Evolutionary conservation across 345 rosid species (phyloP).

Genomic region (Conringia planisiliqua): DNA sequence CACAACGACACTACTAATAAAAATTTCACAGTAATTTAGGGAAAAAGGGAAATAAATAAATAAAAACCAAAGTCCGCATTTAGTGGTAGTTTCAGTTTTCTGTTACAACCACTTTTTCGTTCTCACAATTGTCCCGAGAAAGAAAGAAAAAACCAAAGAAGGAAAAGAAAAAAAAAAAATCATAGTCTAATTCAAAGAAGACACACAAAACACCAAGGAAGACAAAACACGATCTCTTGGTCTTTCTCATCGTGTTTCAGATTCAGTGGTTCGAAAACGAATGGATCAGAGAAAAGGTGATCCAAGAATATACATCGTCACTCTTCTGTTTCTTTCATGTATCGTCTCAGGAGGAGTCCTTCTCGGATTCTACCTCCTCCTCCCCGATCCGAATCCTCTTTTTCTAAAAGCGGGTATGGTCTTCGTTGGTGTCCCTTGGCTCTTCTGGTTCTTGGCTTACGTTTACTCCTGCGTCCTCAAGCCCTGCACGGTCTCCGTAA

Average conservation of each 20-base stretch:
- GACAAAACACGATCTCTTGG: neutral
- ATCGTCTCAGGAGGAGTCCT: conserved; percentile 53
- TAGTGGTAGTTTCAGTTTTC: conserved; percentile 23
- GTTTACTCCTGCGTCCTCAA: conserved; percentile 44
- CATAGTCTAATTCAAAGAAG: conserved; percentile 1
- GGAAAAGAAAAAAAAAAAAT: neutral
- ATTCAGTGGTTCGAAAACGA: conserved; percentile 4
- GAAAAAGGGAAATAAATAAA: neutral
- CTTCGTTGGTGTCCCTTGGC: conserved; percentile 67
- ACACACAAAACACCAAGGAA: neutral
- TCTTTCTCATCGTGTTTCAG: neutral
- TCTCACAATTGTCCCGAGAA: conserved; percentile 4
- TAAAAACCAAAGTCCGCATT: conserved; percentile 16
- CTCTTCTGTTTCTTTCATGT: conserved; percentile 44
- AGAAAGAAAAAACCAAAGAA: neutral
- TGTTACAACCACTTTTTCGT: conserved; percentile 21
- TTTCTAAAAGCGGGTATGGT: conserved; percentile 48
- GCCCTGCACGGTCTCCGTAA: conserved; percentile 19
- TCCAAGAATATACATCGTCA: conserved; percentile 40
- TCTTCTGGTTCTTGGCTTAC: conserved; percentile 59
- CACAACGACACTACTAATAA: conserved; percentile 9
- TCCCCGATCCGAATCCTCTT: conserved; percentile 35
- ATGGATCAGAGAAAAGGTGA: conserved; percentile 51
- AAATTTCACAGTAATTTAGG: neutral
- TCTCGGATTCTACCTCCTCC: conserved; percentile 45